These are phyloP conservation scores for Coprinopsis strossmayeri DNA, from an alignment of 768 basidiomycete genomes.

Conservation along the genomic window DNA sequence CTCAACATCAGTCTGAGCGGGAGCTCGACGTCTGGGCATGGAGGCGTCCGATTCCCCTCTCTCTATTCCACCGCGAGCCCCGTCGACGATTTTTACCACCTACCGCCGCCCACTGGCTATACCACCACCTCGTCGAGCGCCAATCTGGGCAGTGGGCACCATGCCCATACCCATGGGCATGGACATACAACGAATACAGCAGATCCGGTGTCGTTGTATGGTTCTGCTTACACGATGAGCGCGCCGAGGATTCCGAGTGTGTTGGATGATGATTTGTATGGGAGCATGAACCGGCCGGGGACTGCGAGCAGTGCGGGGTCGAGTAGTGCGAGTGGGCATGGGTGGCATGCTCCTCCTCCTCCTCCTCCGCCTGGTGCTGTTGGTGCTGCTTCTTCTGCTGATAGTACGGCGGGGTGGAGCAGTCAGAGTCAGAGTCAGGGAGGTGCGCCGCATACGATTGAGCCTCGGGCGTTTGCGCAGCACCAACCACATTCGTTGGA, in stretches of 20 bases:
- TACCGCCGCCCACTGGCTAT: slow-evolving; percentile 26
- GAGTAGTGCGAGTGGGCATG: neutral
- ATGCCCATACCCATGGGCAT: too few species aligned
- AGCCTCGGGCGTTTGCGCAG: neutral
- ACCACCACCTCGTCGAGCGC: slow-evolving; percentile 14
- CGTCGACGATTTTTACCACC: slow-evolving; percentile 37
- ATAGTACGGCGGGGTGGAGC: too few species aligned
- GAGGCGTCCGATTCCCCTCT: slow-evolving; percentile 10
- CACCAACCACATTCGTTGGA: neutral
- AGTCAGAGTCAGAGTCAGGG: too few species aligned
- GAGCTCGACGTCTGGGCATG: too few species aligned
- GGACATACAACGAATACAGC: too few species aligned
- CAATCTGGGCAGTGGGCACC: too few species aligned
- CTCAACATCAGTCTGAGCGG: neutral
- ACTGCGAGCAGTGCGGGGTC: slow-evolving; percentile 1
- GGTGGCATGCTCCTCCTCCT: too few species aligned
- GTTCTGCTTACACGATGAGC: neutral
- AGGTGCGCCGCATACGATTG: too few species aligned
- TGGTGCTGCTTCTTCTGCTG: too few species aligned
- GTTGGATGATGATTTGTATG: neutral
- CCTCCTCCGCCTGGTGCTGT: too few species aligned
- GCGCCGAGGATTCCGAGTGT: neutral
- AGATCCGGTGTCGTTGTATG: slow-evolving; percentile 9
- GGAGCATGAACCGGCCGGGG: neutral
- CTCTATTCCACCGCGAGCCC: slow-evolving; percentile 21